Evolutionary conservation across 371 early-diverging fungal genomes (phyloP), one percentile per base, ranked within the genome.

Genomic region (Mucor sp.): DNA sequence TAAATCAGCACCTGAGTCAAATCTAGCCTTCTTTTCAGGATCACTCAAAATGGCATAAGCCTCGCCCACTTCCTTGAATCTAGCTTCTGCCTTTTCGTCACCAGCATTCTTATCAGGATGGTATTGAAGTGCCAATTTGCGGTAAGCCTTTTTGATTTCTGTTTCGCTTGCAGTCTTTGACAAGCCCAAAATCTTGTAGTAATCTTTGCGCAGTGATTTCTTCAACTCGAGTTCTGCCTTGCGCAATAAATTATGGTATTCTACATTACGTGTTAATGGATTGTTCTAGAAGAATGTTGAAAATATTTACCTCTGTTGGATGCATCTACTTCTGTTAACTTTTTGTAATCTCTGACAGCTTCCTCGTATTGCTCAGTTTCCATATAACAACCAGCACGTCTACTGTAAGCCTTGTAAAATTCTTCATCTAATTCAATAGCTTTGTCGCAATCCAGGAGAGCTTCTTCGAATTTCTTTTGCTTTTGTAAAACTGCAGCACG

Each of bases 131-230:
- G 94, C 94, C 37, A 90, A 78, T 63, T 93, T 95, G 70, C 95
- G 88, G 79, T 91, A 99, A 23, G 97, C 96, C 74, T 93, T 94
- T 74, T 95, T 96, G 80, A 99, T 96, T 62, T 97, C 96, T 4
- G 88, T 74, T 35, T 89, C 90, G 2, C 88, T 69, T 2, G 97
- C 97, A 39, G 89, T 84, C 63, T 91, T 87, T n/a, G 85, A 44
- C 7, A 99, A 86, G 4, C 93, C 97, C 30, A 99, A 85, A 14
- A 97, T 86, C 83, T 97, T 94, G 89, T 97, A 98, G 71, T 96
- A 97, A 68, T 98, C 95, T 66, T 91, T 93, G 48, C 91, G 89
- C 75, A 88, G 83, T 41, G 95, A 92, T 76, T 90, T 89, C 72
- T 87, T 86, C 35, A 88, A 76, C 66, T 88, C 90, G n/a, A 85